Percentiles rank a stretch among this genome's conserved stretches.
Evolutionary conservation across 345 rosid species (phyloP).

Genomic region (Citrus reticulata): DNA sequence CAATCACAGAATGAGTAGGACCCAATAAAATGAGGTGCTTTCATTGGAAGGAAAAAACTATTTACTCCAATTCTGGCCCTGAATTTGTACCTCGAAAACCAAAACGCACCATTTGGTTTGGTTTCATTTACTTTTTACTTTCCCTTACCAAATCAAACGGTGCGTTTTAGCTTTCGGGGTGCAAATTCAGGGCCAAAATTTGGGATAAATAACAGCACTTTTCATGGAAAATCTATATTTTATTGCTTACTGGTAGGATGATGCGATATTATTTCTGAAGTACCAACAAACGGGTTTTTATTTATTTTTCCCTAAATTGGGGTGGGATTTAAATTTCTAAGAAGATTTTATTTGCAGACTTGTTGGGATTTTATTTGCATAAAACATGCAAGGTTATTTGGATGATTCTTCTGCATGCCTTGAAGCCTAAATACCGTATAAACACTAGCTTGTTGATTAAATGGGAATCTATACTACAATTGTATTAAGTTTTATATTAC

Average conservation of each 20-base stretch:
- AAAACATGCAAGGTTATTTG: slow-evolving; percentile 7
- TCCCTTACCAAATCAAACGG: fast-evolving
- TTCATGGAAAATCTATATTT: background rate
- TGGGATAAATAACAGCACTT: too few species aligned
- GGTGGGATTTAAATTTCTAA: background rate
- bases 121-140: fast-evolving
- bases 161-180: fast-evolving
- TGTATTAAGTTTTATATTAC: background rate
- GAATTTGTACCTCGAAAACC: fast-evolving
- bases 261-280: background rate
- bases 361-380: slow-evolving; percentile 1
- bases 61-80: fast-evolving
- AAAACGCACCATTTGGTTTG: too few species aligned
- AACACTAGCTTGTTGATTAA: background rate
- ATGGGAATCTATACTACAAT: background rate
- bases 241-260: background rate
- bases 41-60: fast-evolving
- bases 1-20: slow-evolving; percentile 9
- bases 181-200: fast-evolving
- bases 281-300: background rate
- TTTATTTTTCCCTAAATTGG: background rate
- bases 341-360: slow-evolving; percentile 5
- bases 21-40: background rate
- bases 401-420: background rate
- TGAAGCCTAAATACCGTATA: background rate